A percentile compares a stretch with the other conserved stretches of the same genome.
Evolutionary conservation across 805 yeast species (phyloP).

Genomic region (Pichia thaimueangensis): DNA sequence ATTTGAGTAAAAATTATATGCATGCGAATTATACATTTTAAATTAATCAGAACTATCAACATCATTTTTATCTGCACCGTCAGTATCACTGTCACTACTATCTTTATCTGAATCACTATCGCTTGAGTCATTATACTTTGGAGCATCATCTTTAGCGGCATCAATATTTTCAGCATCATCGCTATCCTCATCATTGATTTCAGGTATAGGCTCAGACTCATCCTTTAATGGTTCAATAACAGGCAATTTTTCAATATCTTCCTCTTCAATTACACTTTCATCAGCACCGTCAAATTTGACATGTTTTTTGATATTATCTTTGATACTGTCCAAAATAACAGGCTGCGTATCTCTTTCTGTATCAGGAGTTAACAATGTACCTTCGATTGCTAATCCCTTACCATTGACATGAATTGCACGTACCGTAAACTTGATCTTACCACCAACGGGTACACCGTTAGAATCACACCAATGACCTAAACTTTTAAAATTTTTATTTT

Average conservation of each 20-base stretch:
- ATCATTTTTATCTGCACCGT: neutral
- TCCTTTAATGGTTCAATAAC: conserved; percentile 21
- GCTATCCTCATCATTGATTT: conserved; percentile 10
- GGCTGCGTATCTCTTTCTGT: conserved; percentile 49
- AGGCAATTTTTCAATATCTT: conserved; percentile 7
- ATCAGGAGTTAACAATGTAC: conserved; percentile 66
- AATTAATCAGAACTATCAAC: conserved; percentile 3
- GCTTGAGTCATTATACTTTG: conserved; percentile 19
- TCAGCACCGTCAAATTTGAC: conserved; percentile 34
- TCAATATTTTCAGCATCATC: conserved; percentile 8
- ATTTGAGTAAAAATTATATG: too few relatives aligned
- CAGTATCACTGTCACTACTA: conserved; percentile 1
- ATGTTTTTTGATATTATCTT: conserved; percentile 24
- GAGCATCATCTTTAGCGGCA: conserved; percentile 18
- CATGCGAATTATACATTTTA: neutral
- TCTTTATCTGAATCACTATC: conserved; percentile 9
- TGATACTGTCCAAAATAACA: conserved; percentile 28
- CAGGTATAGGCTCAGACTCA: conserved; percentile 4
- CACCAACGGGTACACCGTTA: conserved; percentile 68
- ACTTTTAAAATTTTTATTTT: conserved; percentile 30
- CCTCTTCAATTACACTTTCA: conserved; percentile 1
- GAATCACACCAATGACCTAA: conserved; percentile 87
- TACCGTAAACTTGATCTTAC: conserved; percentile 71
- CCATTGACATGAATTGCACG: conserved; percentile 72
- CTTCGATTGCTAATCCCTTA: conserved; percentile 78